Evolutionary conservation across 139 green algal genomes (phyloP), one percentile per base, ranked within the genome.

Genomic region (Chlorella sp.): DNA sequence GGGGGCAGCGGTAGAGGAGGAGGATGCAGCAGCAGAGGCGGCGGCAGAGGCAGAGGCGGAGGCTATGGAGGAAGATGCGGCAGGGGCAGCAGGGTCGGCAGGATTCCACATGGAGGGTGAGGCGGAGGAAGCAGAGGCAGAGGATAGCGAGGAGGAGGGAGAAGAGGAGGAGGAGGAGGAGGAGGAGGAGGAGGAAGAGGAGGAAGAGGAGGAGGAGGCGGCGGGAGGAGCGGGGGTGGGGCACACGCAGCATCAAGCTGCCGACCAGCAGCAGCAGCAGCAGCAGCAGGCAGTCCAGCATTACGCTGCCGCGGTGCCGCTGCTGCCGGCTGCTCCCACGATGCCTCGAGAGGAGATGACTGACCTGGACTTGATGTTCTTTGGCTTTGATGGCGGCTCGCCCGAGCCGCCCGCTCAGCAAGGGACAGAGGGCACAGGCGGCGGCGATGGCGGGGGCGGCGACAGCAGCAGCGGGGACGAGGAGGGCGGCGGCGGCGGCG

Each of bases 331-430:
- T 4, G 83, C 37, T 1, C 84, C 84, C 39, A 81, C 26, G 66
- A 40, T 88, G 66, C 16, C 73, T 0, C 68, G 64, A 19, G 68
- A 75, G 1, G 66, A 80, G 39, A 81, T 88, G 84, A 88, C 66
- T 0, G 84, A 88, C 0, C 28, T 81, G 22, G 84, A 88, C 36
- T 68, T 48, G 15, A 48, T 88, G 84, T 88, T 88, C 68, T 88
- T 88, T 42, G 84, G 84, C 9, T 81, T 88, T 66, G 84, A 88
- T 37, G 84, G 42, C 30, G 79, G 9, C 39, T 81, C 68, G 3
- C 68, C 66, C 15, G 84, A 81, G 39, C 84, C 84, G 28, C 83
- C 61, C 0, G 36, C 64, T 21, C 83, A 61, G 61, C 79, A 85
- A 42, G 79, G 30, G 71, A 78, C 71, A 19, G 71, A 48, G 30